A percentile compares a stretch with the other conserved stretches of the same genome.
These are phyloP conservation scores for Sporothrix pseudoabietina DNA, from an alignment of 2,329 filamentous ascomycete species.

Conservation along the genomic window DNA sequence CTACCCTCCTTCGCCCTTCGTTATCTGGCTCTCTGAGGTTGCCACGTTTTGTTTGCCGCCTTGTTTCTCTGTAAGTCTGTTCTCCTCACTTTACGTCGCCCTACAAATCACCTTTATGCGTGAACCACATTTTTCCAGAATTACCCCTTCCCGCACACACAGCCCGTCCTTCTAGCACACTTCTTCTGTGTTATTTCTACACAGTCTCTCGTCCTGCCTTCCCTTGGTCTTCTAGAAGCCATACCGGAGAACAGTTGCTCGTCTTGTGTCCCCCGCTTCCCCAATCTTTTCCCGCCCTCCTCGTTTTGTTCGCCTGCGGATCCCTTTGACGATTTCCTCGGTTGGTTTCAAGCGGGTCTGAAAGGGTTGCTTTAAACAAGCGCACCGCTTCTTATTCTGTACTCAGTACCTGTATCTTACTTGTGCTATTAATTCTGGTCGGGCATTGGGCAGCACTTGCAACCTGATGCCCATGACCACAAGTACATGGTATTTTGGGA, in stretches of 20 bases:
- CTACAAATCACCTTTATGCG: conserved; percentile 11
- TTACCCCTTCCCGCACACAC: background rate
- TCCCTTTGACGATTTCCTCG: conserved; percentile 1
- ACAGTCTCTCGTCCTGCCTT: background rate
- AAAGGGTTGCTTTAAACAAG: background rate
- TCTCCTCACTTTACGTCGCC: no score
- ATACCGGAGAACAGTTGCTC: background rate
- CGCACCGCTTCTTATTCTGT: background rate
- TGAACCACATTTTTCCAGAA: background rate
- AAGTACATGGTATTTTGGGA: conserved; percentile 1
- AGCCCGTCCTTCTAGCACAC: background rate
- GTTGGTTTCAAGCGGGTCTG: conserved; percentile 20
- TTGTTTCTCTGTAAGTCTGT: conserved; percentile 16
- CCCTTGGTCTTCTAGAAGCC: conserved; percentile 20
- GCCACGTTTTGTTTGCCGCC: conserved; percentile 9
- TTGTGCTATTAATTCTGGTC: background rate
- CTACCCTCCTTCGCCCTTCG: background rate
- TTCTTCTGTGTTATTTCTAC: background rate
- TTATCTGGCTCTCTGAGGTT: background rate
- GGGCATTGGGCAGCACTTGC: background rate
- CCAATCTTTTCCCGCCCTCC: background rate
- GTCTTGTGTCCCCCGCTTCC: background rate
- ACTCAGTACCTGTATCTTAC: background rate
- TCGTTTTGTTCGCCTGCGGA: background rate
- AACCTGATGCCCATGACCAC: background rate